A percentile compares a stretch with the other conserved stretches of the same genome.
Conservation (phyloP, 805 yeast species). For the Zygoascus flipseniorum region DNA sequence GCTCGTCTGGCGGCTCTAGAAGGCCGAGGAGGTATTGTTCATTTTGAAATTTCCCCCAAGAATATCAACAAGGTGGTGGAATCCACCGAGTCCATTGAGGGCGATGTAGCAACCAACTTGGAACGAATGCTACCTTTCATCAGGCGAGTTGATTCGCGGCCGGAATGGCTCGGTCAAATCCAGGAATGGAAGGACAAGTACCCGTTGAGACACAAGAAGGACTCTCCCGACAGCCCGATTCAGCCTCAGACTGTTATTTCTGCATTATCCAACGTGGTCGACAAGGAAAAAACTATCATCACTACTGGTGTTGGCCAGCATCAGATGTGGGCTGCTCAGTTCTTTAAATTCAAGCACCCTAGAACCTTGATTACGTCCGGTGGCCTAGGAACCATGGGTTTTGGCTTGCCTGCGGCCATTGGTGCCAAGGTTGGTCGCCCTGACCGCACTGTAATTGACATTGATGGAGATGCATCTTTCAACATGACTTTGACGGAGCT, state of each 20-base stretch:
- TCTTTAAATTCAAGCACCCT: constrained; percentile 88
- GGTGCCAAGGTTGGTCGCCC: constrained; percentile 98
- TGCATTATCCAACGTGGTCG: constrained; percentile 69
- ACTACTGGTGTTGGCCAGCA: constrained; percentile 99
- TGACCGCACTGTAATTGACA: constrained; percentile 89
- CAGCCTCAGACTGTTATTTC: constrained; percentile 89
- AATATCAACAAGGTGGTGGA: constrained; percentile 93
- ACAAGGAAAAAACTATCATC: constrained; percentile 66
- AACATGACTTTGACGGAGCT: constrained; percentile 94
- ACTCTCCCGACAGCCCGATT: constrained; percentile 44
- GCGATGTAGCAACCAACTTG: constrained; percentile 82
- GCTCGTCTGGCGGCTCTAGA: constrained; percentile 85
- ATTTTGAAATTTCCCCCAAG: constrained; percentile 92
- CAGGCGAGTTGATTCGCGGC: constrained; percentile 50
- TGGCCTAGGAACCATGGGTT: constrained; percentile 99
- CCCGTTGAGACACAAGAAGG: constrained; percentile 76
- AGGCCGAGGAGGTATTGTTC: constrained; percentile 90
- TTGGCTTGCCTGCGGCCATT: constrained; percentile 93
- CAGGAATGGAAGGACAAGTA: constrained; percentile 76
- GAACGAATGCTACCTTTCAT: constrained; percentile 64
- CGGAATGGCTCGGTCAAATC: constrained; percentile 71
- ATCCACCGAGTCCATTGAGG: constrained; percentile 94
- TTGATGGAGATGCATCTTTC: constrained; percentile 99
- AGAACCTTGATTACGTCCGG: constrained; percentile 96
- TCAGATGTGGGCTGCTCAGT: constrained; percentile 99